Conservation (phyloP, 2,329 filamentous ascomycete species). For the Fusarium circinatum region DNA sequence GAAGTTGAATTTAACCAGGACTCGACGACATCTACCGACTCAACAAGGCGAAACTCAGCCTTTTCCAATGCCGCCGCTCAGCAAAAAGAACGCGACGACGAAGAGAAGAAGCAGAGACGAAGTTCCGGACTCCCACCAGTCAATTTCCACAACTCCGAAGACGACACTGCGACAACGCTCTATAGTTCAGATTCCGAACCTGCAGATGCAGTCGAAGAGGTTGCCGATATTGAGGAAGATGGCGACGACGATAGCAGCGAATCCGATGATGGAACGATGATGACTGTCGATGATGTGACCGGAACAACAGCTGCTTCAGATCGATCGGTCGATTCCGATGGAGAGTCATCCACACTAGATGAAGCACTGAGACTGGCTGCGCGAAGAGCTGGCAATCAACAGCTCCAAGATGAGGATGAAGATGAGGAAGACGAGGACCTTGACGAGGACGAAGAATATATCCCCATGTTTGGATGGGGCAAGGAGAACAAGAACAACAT, state of each 20-base stretch:
- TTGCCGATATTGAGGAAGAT: constrained; percentile 62
- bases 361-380: constrained; percentile 81
- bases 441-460: constrained; percentile 73
- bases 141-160: constrained; percentile 72
- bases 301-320: constrained; percentile 73
- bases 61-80: constrained; percentile 39
- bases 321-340: constrained; percentile 67
- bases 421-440: constrained; percentile 60
- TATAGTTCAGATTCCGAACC: constrained; percentile 75
- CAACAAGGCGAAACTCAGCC: constrained; percentile 75
- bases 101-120: constrained; percentile 69
- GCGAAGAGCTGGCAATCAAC: constrained; percentile 77
- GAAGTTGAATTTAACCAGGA: constrained; percentile 91
- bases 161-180: constrained; percentile 77
- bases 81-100: constrained; percentile 67
- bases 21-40: constrained; percentile 82
- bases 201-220: constrained; percentile 64
- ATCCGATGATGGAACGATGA: constrained; percentile 80
- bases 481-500: constrained; percentile 59
- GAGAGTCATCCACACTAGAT: constrained; percentile 78
- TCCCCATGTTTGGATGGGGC: constrained; percentile 80
- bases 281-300: constrained; percentile 84
- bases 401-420: constrained; percentile 60
- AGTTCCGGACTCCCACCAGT: constrained; percentile 74
- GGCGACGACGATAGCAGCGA: constrained; percentile 63